Base-by-base conservation (phyloP, 495 filamentous ascomycete genomes). In the Penicillium macrosclerotiorum region DNA sequence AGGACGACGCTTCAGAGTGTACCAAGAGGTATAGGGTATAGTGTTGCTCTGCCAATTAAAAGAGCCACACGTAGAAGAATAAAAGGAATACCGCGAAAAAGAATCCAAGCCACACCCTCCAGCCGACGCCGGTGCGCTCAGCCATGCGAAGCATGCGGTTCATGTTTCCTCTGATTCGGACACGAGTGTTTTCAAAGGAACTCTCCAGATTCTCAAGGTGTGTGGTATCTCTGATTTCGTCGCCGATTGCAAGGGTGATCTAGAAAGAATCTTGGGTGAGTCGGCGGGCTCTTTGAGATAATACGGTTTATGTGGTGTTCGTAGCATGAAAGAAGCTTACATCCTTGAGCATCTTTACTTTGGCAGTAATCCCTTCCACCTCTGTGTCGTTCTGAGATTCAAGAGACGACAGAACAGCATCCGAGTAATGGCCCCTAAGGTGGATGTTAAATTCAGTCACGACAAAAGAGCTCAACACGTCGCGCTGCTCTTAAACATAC, bases 91-190 rank as follows among this genome's bases (percentile, higher is more conserved):
- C 89, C 3, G 81, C 83, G 24, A 76, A 69, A 57, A 98, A 94
- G 67, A 98, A 97, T 14, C 67, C 75, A 36, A 94, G 59, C 93
- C 94, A 98, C 19, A 90, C 87, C 67, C 80, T 88, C 93, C 93
- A 98, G 49, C 90, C 86, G 20, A 98, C 83, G 3, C 94, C 94
- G 9, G 90, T 94, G 56, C 82, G 74, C 69, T 96, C 84, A 4
- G 93, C 94, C 93, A 98, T 97, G 46, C 90, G 63, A 45, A 97
- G 69, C 93, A 98, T 98, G 22, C 90, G 75, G 57, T 88, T 95
- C 93, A 98, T 97, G 30, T 94, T 97, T 30, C 91, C 88, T 13
- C 83, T 76, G 48, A 98, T 68, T 55, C 86, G 75, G 20, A 88
- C 63, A 37, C 90, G 74, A 34, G 94, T 94, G 52, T 76, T 80